Evolutionary conservation across 169 alveolate species (phyloP).

Genomic region (Babesia caballi): DNA sequence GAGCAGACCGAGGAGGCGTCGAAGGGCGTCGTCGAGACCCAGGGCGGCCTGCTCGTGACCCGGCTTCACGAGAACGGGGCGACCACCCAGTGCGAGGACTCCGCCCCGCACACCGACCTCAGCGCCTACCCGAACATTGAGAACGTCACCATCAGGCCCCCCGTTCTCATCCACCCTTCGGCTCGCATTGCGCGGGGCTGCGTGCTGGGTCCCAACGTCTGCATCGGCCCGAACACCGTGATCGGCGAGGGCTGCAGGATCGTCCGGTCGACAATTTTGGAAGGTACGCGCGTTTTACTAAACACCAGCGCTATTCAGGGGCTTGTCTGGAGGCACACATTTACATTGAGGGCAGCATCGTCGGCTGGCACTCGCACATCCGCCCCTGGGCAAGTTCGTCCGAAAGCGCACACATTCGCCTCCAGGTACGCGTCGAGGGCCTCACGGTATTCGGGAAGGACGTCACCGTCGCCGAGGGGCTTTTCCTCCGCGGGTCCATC

Average conservation of each 20-base stretch:
- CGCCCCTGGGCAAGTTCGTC: constrained; percentile 35
- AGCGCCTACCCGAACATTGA: background rate
- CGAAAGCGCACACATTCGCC: background rate
- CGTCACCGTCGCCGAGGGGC: constrained; percentile 43
- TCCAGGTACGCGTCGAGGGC: constrained; percentile 57
- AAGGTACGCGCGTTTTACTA: constrained; percentile 45
- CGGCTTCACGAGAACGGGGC: background rate
- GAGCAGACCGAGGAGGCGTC: background rate
- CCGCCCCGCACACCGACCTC: background rate
- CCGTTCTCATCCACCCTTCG: constrained; percentile 58
- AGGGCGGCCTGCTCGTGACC: constrained; percentile 10
- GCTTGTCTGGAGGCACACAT: constrained; percentile 21
- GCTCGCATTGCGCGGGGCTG: constrained; percentile 84
- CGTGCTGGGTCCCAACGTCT: constrained; percentile 89
- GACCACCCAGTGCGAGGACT: background rate
- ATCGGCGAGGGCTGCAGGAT: constrained; percentile 92
- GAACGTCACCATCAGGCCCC: constrained; percentile 18
- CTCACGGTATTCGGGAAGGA: constrained; percentile 51
- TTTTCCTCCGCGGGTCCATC: constrained; percentile 47
- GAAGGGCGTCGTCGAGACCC: background rate
- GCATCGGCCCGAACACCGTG: constrained; percentile 87
- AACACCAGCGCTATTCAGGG: background rate
- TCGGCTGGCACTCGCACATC: constrained; percentile 61
- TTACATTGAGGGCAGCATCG: constrained; percentile 53
- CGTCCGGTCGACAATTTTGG: constrained; percentile 81